Conservation (phyloP, 805 yeast genomes). For the Yamadazyma kitorensis region DNA sequence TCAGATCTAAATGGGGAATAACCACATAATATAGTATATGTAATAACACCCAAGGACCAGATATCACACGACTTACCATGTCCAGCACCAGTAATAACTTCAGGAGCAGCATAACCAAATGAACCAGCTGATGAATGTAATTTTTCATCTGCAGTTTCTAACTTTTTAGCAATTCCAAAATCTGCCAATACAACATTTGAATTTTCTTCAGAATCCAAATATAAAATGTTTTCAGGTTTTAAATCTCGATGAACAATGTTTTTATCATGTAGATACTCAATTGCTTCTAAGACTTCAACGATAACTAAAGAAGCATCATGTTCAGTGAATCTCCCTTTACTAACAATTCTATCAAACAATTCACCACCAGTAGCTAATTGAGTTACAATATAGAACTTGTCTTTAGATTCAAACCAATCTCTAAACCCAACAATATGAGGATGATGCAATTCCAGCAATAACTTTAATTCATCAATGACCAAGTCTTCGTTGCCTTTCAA, state of each 20-base stretch:
- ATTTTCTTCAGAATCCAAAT: constrained; percentile 50
- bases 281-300: constrained; percentile 72
- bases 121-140: constrained; percentile 82
- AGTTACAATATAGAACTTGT: constrained; percentile 89
- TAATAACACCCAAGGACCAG: constrained; percentile 93
- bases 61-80: constrained; percentile 96
- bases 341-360: constrained; percentile 80
- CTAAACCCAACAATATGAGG: constrained; percentile 86
- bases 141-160: constrained; percentile 57
- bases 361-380: constrained; percentile 97
- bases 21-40: constrained; percentile 88
- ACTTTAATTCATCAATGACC: constrained; percentile 72
- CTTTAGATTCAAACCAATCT: constrained; percentile 92
- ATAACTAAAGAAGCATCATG: constrained; percentile 77
- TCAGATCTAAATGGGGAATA: constrained; percentile 90
- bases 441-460: constrained; percentile 68
- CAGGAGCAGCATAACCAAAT: constrained; percentile 97
- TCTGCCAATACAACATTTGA: constrained; percentile 87
- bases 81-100: constrained; percentile 74
- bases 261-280: constrained; percentile 68
- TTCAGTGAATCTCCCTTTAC: constrained; percentile 83
- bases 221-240: constrained; percentile 90
- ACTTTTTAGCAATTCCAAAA: constrained; percentile 88
- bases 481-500: constrained; percentile 74
- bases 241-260: constrained; percentile 92